Conservation (phyloP, 257 asterid genomes). For the Nicotiana sylvestris region DNA sequence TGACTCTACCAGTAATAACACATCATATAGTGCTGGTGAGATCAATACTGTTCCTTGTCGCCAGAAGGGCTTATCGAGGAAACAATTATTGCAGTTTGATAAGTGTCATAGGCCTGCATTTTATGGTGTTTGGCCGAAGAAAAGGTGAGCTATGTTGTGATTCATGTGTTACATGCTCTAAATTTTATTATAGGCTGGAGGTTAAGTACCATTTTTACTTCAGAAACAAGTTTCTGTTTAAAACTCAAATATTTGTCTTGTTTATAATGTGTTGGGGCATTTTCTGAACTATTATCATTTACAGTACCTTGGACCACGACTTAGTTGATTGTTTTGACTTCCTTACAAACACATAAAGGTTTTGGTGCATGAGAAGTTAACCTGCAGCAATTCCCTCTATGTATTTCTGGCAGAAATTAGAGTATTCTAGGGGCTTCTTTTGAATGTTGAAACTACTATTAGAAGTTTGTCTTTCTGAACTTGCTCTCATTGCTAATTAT, state of each 20-base stretch:
- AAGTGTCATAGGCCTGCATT: conserved; percentile 90
- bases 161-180: neutral
- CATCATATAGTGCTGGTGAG: conserved; percentile 22
- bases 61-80: conserved; percentile 29
- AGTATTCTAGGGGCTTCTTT: neutral
- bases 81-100: conserved; percentile 85
- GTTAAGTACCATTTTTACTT: neutral
- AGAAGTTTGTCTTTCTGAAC: neutral
- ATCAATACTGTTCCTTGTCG: conserved; percentile 20
- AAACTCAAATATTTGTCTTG: neutral
- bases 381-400: neutral
- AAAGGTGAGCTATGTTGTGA: conserved; percentile 44
- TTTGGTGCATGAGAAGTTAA: neutral
- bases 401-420: neutral
- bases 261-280: neutral
- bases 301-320: neutral
- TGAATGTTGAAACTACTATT: neutral
- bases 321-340: neutral
- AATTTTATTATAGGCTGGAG: neutral
- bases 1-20: conserved; percentile 30
- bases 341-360: neutral
- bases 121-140: conserved; percentile 80
- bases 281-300: neutral
- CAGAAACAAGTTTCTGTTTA: neutral
- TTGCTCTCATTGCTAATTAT: neutral